phyloP scores from a whole-genome alignment of 2,329 filamentous ascomycete genomes.

The Trichophyton equinum region DNA sequence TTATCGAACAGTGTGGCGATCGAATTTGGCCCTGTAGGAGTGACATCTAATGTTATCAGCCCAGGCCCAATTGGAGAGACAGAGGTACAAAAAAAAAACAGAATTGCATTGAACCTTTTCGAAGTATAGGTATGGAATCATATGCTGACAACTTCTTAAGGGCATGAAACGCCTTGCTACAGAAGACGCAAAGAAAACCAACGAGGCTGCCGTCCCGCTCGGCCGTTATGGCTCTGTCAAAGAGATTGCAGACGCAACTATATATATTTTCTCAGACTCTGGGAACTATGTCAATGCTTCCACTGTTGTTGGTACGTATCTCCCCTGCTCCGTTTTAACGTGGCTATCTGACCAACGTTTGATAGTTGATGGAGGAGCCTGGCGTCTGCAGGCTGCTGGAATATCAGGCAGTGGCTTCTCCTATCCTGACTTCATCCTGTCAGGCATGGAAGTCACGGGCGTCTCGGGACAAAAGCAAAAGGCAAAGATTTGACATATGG shows the following conservation, averaged over 20 bases:
- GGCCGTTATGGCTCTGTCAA: conserved; percentile 67
- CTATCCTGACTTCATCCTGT: conserved; percentile 50
- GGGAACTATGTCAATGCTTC: conserved; percentile 80
- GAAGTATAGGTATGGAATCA: too few species aligned
- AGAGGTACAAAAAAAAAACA: conserved; percentile 37
- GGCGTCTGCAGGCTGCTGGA: conserved; percentile 25
- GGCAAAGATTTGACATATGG: conserved; percentile 36
- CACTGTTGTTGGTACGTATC: conserved; percentile 48
- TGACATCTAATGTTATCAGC: conserved; percentile 79
- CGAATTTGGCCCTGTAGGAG: conserved; percentile 76
- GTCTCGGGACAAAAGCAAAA: conserved; percentile 45
- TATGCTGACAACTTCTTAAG: conserved; percentile 15
- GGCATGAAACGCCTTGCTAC: conserved; percentile 54
- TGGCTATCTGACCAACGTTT: not conserved
- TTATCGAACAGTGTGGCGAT: conserved; percentile 67
- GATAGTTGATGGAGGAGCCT: conserved; percentile 31
- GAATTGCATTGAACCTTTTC: too few species aligned
- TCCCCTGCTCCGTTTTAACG: conserved; percentile 7
- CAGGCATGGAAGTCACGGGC: conserved; percentile 41
- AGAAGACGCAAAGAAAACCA: conserved; percentile 38
- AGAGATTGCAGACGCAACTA: conserved; percentile 84
- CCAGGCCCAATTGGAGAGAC: conserved; percentile 79
- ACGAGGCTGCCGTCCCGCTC: conserved; percentile 48
- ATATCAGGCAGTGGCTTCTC: conserved; percentile 27
- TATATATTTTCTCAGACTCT: conserved; percentile 76